Evolutionary conservation across 2,329 filamentous ascomycete genomes (phyloP).

Genomic region (Botrytis paeoniae): DNA sequence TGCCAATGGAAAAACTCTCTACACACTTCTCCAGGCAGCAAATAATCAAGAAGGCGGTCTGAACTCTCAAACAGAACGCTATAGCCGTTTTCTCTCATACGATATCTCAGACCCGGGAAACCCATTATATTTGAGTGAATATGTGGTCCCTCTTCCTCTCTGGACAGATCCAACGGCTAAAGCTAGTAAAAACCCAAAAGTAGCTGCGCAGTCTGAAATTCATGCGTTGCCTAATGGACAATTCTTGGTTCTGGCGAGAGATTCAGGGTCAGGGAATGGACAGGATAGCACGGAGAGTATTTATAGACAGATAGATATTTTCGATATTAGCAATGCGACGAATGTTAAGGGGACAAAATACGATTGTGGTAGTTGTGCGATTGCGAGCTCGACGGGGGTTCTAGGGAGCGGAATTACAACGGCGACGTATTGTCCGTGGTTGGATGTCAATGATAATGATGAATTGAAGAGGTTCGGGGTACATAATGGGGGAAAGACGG

Average conservation of each 20-base stretch:
- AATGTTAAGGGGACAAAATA: slow-evolving; percentile 52
- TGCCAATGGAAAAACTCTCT: slow-evolving; percentile 60
- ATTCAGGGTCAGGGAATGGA: slow-evolving; percentile 59
- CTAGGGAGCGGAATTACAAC: slow-evolving; percentile 54
- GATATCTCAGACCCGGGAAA: slow-evolving; percentile 48
- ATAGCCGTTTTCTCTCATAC: slow-evolving; percentile 63
- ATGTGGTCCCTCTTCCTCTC: slow-evolving; percentile 62
- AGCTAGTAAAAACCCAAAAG: slow-evolving; percentile 46
- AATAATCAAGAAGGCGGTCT: slow-evolving; percentile 59
- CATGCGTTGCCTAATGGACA: slow-evolving; percentile 60
- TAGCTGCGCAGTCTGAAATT: slow-evolving; percentile 67
- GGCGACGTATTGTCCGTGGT: slow-evolving; percentile 61
- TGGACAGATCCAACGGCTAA: slow-evolving; percentile 48
- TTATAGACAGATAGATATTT: slow-evolving; percentile 68
- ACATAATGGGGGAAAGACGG: slow-evolving; percentile 64
- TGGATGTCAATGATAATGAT: slow-evolving; percentile 65
- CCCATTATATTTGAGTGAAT: slow-evolving; percentile 56
- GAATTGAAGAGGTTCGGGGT: slow-evolving; percentile 64
- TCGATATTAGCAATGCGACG: slow-evolving; percentile 60
- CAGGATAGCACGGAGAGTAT: slow-evolving; percentile 50
- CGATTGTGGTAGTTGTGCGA: slow-evolving; percentile 40
- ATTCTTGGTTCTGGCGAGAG: slow-evolving; percentile 65
- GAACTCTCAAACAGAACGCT: slow-evolving; percentile 51
- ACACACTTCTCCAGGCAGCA: slow-evolving; percentile 64
- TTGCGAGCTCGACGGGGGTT: slow-evolving; percentile 46